Evolutionary conservation across 495 filamentous ascomycete genomes (phyloP).

Genomic region (Delitschia confertaspora): DNA sequence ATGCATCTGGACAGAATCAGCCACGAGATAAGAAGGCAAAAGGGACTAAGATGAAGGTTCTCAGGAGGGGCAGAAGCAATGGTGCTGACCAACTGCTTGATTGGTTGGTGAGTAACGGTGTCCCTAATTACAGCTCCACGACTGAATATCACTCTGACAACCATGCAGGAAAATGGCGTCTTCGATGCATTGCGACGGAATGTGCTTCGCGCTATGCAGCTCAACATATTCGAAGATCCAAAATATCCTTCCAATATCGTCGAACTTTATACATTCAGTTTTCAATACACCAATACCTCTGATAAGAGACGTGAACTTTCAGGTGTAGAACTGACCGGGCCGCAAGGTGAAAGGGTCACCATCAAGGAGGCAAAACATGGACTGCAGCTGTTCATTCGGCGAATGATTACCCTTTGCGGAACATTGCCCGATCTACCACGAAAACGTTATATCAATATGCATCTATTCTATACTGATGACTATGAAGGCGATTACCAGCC

Average conservation of each 20-base stretch:
- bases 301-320: conserved; percentile 27
- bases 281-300: conserved; percentile 36
- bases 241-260: conserved; percentile 35
- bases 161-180: conserved; percentile 40
- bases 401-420: conserved; percentile 34
- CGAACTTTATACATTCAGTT: conserved; percentile 46
- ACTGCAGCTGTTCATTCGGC: conserved; percentile 37
- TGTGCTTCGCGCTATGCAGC: conserved; percentile 39
- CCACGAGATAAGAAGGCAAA: conserved; percentile 21
- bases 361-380: conserved; percentile 34
- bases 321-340: conserved; percentile 35
- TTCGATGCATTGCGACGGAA: conserved; percentile 39
- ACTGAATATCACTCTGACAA: background rate
- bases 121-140: conserved; percentile 5
- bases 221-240: conserved; percentile 40
- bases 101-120: conserved; percentile 36
- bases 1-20: conserved; percentile 18
- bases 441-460: conserved; percentile 36
- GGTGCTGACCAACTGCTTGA: conserved; percentile 38
- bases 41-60: conserved; percentile 32
- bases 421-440: conserved; percentile 39
- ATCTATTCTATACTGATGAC: conserved; percentile 42
- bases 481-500: conserved; percentile 37
- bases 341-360: conserved; percentile 33
- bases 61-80: conserved; percentile 32